Evolutionary conservation across 2,329 filamentous ascomycete genomes (phyloP), one percentile per base, ranked within the genome.

Genomic region (Macrophomina phaseolina): DNA sequence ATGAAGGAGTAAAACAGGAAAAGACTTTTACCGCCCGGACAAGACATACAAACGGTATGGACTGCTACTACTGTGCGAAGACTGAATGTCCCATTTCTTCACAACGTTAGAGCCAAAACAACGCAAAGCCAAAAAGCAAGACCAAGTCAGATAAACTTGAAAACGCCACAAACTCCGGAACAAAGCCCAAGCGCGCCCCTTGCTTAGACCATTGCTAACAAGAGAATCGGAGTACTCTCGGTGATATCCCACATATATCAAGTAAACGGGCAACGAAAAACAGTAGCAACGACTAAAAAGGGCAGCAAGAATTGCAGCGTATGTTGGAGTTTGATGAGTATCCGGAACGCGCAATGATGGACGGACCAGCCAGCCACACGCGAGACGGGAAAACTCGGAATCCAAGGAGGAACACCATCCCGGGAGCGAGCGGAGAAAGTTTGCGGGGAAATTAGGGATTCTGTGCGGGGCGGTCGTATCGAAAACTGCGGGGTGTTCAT

Each of bases 371-470:
- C 49, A 53, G 23, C 49, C 45, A 32, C 61, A 12, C 40, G 48
- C 46, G 32, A 32, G 9, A n/a, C 61, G 58, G 58, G 32, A 49
- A 49, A 62, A 38, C 8, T 62, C 58, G 58, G 58, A 62, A 62
- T 28, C 23, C 55, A 38, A 18, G 18, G 30, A 60, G 56, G 40
- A 60, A 60, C 7, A 60, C 14, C 30, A 60, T 18, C 55, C 40
- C 55, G 56, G 56, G 36, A 32, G 40, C 14, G 56, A 34, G 40
- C 40, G 56, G 56, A 61, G 56, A 36, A 61, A 30, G 42, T 46
- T 61, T 61, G 56, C 56, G 58, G 58, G 58, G 58, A 62, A 62
- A 62, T 62, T 49, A 62, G 45, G 45, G 9, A 38, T 36, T 42
- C 30, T 60, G 40, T 62, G 58, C 45, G 58, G 58, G 58, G 58